A percentile compares a stretch with the other conserved stretches of the same genome.
These are phyloP conservation scores for Hawksworthiomyces lignivorus DNA, from an alignment of 2,329 filamentous ascomycete species.

Conservation along the genomic window DNA sequence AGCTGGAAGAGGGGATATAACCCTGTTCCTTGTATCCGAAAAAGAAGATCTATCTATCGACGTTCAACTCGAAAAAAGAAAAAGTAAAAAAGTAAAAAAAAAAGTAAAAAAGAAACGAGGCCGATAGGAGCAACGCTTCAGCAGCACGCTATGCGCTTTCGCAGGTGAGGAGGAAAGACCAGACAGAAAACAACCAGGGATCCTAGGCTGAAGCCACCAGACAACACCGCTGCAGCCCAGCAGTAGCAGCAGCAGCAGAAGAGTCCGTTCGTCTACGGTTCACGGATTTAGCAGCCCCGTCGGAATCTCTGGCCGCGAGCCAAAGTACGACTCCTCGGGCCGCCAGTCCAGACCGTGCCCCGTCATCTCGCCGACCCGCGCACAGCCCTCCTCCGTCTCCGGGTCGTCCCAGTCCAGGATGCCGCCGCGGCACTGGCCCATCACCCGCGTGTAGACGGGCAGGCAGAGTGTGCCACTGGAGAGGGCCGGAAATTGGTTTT, in stretches of 20 bases:
- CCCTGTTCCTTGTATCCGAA: no score
- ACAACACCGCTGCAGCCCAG: no score
- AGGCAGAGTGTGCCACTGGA: conserved; percentile 4
- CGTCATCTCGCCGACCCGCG: conserved; percentile 13
- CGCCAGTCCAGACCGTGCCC: conserved; percentile 28
- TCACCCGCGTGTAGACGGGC: conserved; percentile 11
- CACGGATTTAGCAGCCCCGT: conserved; percentile 12
- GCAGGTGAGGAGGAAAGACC: no score
- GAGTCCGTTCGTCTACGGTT: neutral
- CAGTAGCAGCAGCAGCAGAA: no score
- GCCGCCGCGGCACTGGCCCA: conserved; percentile 23
- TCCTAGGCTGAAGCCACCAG: no score
- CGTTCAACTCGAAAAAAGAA: neutral
- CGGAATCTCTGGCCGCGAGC: conserved; percentile 12
- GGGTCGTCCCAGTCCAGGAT: conserved; percentile 33
- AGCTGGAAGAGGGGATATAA: no score
- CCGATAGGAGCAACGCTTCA: no score
- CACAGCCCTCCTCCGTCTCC: conserved; percentile 26
- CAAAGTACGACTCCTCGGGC: conserved; percentile 27
- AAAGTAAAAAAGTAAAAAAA: no score
- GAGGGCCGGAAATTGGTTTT: conserved; percentile 3
- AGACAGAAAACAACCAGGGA: no score
- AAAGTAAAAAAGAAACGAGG: no score
- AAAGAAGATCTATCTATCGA: neutral
- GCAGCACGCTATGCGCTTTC: no score